Percentiles rank a stretch among this genome's conserved stretches.
Evolutionary conservation across 345 rosid genomes (phyloP).

Genomic region (Ailanthus altissimus): DNA sequence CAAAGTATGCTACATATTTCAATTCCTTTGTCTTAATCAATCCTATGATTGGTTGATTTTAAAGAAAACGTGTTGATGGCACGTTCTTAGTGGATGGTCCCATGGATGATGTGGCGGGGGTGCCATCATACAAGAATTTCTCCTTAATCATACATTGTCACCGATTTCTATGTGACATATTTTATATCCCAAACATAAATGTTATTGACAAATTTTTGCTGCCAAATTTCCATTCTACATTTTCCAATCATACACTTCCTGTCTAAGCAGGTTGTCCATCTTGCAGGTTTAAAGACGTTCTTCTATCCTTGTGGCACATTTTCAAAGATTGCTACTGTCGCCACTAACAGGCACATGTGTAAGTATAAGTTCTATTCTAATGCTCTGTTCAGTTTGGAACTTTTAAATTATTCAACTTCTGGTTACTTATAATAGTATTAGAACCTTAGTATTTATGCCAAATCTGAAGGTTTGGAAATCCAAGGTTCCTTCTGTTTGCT

Average conservation of each 20-base stretch:
- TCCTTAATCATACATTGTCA: background rate
- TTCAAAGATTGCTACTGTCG: conserved; percentile 84
- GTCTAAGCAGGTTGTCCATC: conserved; percentile 12
- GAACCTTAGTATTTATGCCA: background rate
- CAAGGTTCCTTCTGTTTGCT: too few species aligned
- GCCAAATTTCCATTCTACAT: background rate
- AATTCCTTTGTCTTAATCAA: too few species aligned
- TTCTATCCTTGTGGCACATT: conserved; percentile 92
- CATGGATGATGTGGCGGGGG: too few species aligned
- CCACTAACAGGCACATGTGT: conserved; percentile 81
- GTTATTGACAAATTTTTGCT: background rate
- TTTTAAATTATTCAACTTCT: background rate
- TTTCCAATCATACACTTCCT: background rate
- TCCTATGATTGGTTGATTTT: too few species aligned
- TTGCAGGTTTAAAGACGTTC: conserved; percentile 78
- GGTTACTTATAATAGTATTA: background rate
- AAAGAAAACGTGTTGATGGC: too few species aligned
- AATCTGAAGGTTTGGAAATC: background rate
- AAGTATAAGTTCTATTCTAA: conserved; percentile 34
- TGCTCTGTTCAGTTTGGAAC: background rate
- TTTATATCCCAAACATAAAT: background rate
- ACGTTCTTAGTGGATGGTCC: too few species aligned
- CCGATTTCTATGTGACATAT: background rate
- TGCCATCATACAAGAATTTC: too few species aligned
- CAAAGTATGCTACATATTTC: too few species aligned